phyloP scores from a whole-genome alignment of 2,329 filamentous ascomycete genomes.

The Aspergillus aculeatus region DNA sequence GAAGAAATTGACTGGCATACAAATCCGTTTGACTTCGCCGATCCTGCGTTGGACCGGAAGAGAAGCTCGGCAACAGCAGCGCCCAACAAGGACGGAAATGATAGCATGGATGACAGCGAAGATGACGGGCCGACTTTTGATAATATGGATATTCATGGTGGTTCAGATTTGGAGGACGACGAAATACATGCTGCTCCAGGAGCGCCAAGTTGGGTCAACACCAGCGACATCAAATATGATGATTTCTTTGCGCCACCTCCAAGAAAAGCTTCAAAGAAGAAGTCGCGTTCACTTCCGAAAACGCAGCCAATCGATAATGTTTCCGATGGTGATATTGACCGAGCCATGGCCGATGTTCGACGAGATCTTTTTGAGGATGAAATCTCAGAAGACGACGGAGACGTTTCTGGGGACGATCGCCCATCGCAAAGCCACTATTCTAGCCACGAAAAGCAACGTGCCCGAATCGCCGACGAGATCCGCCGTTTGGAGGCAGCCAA shows the following conservation, averaged over 20 bases:
- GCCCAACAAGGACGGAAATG: constrained; percentile 53
- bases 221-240: constrained; percentile 84
- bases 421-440: constrained; percentile 49
- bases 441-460: constrained; percentile 81
- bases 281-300: constrained; percentile 55
- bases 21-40: constrained; percentile 62
- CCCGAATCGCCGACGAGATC: constrained; percentile 85
- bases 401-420: constrained; percentile 63
- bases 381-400: constrained; percentile 53
- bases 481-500: constrained; percentile 85
- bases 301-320: constrained; percentile 47
- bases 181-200: constrained; percentile 54
- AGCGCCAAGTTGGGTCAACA: constrained; percentile 65
- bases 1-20: constrained; percentile 82
- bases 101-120: constrained; percentile 54
- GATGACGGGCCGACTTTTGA: constrained; percentile 81
- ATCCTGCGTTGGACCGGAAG: constrained; percentile 11
- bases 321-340: constrained; percentile 67
- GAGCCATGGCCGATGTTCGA: constrained; percentile 81
- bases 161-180: constrained; percentile 63
- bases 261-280: constrained; percentile 63
- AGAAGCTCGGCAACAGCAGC: constrained; percentile 13
- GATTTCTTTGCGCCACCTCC: constrained; percentile 91
- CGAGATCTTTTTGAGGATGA: constrained; percentile 87
- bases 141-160: constrained; percentile 70